Evolutionary conservation across 805 yeast species (phyloP), one percentile per base, ranked within the genome.

Genomic region (Tetrapisispora arboricola): DNA sequence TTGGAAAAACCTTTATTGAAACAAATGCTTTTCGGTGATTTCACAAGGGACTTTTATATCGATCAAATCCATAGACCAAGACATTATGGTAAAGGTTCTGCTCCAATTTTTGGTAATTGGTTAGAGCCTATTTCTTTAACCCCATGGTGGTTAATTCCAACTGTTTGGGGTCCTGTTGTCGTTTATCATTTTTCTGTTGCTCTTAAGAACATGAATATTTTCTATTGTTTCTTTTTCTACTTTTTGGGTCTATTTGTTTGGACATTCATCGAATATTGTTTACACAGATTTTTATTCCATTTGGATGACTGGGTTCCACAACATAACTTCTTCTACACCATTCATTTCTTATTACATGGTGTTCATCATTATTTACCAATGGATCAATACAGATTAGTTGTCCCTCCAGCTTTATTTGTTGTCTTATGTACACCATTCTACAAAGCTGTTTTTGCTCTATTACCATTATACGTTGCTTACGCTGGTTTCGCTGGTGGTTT

Each of bases 1-100:
- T 73, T 92, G 55, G 77, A 72, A 51, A 78, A 76, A 59, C 94
- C 98, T 1, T 68, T 92, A 51, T 65, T 92, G 32, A 56, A 75
- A 62, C 98, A 92, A 67, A 84, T 92, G 35, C 64, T 86, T 42
- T 70, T 74, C 45, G 78, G 87, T 32, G 71, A 73, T 27, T 92
- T 87, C 70, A 58, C 83, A 32, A 90, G 84, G 59, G 94, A 85
- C 32, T 90, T 92, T 56, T 92, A 92, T 62, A 70, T 92, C 57
- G 95, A 87, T 59, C 96, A 92, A 65, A 92, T 92, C 32, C 98
- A 92, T 63, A 78, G 96, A 64, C 98, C 98, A 40, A 80, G 98
- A 60, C 98, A 92, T 63, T 92, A 88, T 59, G 97, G 97, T 49
- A 80, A 87, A 59, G 96, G 96, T 10, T 85, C 96, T 3, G 98